Conservation (phyloP, 441 rosid species). For the Raphanus hybrid region DNA sequence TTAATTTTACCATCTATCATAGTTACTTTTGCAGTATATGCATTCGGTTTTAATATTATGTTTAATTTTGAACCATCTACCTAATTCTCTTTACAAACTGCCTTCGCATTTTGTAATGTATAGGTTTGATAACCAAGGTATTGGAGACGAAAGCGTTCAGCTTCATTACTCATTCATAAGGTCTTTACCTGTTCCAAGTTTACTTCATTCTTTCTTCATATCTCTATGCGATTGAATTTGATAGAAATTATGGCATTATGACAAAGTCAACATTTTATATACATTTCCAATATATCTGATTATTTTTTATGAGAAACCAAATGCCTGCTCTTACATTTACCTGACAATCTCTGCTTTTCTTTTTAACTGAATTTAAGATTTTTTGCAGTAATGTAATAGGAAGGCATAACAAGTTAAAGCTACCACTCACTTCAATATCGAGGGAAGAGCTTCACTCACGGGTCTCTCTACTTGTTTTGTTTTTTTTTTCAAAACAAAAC, state of each 20-base stretch:
- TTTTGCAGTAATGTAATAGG: slow-evolving; percentile 8
- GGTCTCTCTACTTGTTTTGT: slow-evolving; percentile 19
- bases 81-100: too few species aligned
- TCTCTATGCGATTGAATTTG: not conserved
- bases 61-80: too few species aligned
- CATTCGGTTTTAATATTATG: too few species aligned
- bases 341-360: slow-evolving; percentile 10
- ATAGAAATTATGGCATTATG: slow-evolving; percentile 10
- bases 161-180: slow-evolving; percentile 28
- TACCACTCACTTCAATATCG: slow-evolving; percentile 34
- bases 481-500: slow-evolving; percentile 22
- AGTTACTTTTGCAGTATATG: too few species aligned
- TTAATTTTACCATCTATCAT: too few species aligned
- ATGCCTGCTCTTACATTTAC: slow-evolving; percentile 6
- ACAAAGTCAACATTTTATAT: slow-evolving; percentile 20
- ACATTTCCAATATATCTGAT: slow-evolving; percentile 1
- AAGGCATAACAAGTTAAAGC: slow-evolving; percentile 26
- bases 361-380: slow-evolving; percentile 20
- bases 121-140: too few species aligned
- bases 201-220: slow-evolving; percentile 15
- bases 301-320: slow-evolving; percentile 5
- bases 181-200: slow-evolving; percentile 12
- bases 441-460: slow-evolving; percentile 39
- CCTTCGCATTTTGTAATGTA: too few species aligned
- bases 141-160: slow-evolving; percentile 33